These are phyloP conservation scores for Phialocephala subalpina DNA, from an alignment of 2,329 filamentous ascomycete species.

Conservation along the genomic window DNA sequence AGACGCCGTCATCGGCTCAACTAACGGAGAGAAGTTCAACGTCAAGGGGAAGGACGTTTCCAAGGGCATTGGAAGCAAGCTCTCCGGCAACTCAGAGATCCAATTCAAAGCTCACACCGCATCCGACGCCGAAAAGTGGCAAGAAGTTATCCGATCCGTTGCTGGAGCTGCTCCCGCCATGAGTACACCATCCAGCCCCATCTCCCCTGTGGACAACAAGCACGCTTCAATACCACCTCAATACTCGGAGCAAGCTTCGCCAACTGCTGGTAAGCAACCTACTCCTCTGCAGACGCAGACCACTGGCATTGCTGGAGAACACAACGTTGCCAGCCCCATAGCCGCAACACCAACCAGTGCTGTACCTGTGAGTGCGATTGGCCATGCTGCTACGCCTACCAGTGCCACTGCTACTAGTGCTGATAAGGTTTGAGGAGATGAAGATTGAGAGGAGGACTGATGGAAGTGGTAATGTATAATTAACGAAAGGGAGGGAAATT, in stretches of 20 bases:
- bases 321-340: conserved; percentile 38
- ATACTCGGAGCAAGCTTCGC: conserved; percentile 24
- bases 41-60: conserved; percentile 94
- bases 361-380: conserved; percentile 8
- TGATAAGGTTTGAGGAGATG: conserved; percentile 16
- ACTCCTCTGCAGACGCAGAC: conserved; percentile 42
- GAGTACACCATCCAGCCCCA: conserved; percentile 37
- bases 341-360: conserved; percentile 14
- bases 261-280: conserved; percentile 23
- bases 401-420: background rate
- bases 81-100: conserved; percentile 81
- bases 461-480: conserved; percentile 26
- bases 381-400: background rate
- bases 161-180: conserved; percentile 28
- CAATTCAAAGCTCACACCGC: conserved; percentile 87
- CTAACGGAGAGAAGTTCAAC: conserved; percentile 84
- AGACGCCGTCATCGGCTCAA: conserved; percentile 80
- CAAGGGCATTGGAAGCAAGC: conserved; percentile 80
- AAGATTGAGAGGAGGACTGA: background rate
- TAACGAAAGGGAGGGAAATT: background rate
- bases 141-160: conserved; percentile 65
- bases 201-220: conserved; percentile 33
- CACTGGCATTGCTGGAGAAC: conserved; percentile 33
- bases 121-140: conserved; percentile 86
- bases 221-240: conserved; percentile 28